Evolutionary conservation across 768 basidiomycete genomes (phyloP).

Genomic region (Chalciporus chontae): DNA sequence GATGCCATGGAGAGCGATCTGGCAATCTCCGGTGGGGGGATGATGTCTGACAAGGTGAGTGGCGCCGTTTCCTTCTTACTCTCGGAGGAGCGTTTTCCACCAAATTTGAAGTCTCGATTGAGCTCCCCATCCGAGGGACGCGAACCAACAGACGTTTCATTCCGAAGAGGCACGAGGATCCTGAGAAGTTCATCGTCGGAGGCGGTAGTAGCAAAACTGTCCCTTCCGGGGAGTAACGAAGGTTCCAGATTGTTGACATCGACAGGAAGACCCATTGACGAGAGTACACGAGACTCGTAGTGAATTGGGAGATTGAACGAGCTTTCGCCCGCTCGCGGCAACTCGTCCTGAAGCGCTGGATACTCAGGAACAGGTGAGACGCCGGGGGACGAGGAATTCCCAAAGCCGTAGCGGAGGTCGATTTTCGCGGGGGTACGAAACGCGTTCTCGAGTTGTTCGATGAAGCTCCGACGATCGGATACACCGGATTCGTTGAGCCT

Average conservation of each 20-base stretch:
- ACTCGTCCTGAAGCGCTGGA: slow-evolving; percentile 33
- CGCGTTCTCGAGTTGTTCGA: slow-evolving; percentile 77
- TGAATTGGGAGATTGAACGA: slow-evolving; percentile 19
- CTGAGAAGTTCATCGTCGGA: slow-evolving; percentile 33
- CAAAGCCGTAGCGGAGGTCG: slow-evolving; percentile 50
- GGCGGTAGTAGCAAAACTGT: slow-evolving; percentile 26
- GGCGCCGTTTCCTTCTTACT: slow-evolving; percentile 11
- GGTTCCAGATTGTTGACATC: slow-evolving; percentile 31
- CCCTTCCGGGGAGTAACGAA: slow-evolving; percentile 38
- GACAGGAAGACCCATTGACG: slow-evolving; percentile 14
- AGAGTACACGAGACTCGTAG: slow-evolving; percentile 16
- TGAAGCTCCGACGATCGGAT: slow-evolving; percentile 69
- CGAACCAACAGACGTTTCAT: slow-evolving; percentile 34
- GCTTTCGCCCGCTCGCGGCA: slow-evolving; percentile 21
- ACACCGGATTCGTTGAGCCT: slow-evolving; percentile 67
- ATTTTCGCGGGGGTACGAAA: slow-evolving; percentile 75
- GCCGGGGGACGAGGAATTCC: slow-evolving; percentile 34
- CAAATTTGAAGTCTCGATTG: slow-evolving; percentile 72
- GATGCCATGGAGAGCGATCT: slow-evolving; percentile 47
- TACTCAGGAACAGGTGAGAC: slow-evolving; percentile 53
- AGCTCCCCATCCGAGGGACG: slow-evolving; percentile 62
- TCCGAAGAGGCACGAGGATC: slow-evolving; percentile 16
- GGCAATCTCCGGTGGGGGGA: slow-evolving; percentile 57
- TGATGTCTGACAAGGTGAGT: slow-evolving; percentile 71
- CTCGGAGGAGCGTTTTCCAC: slow-evolving; percentile 39